Evolutionary conservation across 2,329 filamentous ascomycete genomes (phyloP).

Genomic region (Hymenoscyphus albidus): DNA sequence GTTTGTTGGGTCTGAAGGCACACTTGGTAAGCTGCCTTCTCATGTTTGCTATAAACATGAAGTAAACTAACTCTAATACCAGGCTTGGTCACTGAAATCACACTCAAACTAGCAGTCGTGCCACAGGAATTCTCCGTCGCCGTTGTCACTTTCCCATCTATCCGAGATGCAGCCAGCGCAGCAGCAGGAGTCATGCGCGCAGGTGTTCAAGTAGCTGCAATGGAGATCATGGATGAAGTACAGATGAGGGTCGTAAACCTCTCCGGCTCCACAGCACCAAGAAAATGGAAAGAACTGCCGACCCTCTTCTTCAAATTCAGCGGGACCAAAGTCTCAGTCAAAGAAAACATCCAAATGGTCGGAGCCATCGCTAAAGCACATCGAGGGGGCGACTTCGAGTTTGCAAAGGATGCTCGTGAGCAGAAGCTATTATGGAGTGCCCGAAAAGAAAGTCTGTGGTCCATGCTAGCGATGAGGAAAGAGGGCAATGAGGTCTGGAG

Average conservation of each 20-base stretch:
- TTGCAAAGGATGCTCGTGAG: conserved; percentile 67
- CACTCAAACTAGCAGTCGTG: conserved; percentile 72
- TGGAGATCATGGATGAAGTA: conserved; percentile 83
- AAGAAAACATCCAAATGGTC: conserved; percentile 70
- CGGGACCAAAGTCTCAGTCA: conserved; percentile 72
- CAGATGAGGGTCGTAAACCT: conserved; percentile 82
- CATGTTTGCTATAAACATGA: not conserved
- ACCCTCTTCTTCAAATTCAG: conserved; percentile 86
- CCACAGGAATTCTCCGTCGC: conserved; percentile 75
- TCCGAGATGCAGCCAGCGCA: conserved; percentile 70
- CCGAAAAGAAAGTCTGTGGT: conserved; percentile 80
- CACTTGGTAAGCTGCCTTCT: conserved; percentile 49
- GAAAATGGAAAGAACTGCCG: conserved; percentile 69
- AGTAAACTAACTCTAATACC: not conserved
- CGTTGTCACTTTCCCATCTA: conserved; percentile 73
- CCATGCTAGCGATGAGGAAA: conserved; percentile 67
- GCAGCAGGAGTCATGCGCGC: conserved; percentile 73
- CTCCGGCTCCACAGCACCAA: conserved; percentile 63
- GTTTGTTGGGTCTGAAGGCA: conserved; percentile 80
- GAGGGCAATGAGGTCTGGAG: conserved; percentile 72
- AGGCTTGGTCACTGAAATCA: conserved; percentile 72
- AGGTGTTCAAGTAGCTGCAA: conserved; percentile 34
- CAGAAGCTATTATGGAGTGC: conserved; percentile 76
- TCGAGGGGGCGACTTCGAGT: conserved; percentile 67
- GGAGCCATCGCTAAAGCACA: conserved; percentile 63